Percentiles rank a stretch among this genome's conserved stretches.
Evolutionary conservation across 2,329 filamentous ascomycete genomes (phyloP).

Genomic region (Colletotrichum sp.): DNA sequence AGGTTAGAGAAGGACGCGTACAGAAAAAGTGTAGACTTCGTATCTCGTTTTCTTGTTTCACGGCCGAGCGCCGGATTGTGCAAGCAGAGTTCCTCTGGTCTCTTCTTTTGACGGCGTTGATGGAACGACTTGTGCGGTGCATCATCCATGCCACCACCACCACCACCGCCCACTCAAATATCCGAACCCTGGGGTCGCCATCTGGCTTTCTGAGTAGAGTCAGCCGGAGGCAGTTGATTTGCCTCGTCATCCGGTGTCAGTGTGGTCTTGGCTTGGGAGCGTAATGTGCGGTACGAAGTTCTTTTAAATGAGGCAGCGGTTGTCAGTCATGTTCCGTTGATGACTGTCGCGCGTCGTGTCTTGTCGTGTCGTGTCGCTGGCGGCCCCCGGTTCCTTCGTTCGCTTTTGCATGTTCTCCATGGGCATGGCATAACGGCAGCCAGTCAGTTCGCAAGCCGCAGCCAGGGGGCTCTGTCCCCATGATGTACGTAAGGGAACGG

Average conservation of each 20-base stretch:
- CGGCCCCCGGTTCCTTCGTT: not conserved
- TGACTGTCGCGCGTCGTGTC: not conserved
- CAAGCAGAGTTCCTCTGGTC: not conserved
- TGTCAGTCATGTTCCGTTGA: not conserved
- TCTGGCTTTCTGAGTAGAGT: not conserved
- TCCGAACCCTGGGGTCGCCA: conserved; percentile 6
- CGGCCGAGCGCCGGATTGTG: not conserved
- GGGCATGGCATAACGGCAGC: not conserved
- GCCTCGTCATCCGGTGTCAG: not conserved
- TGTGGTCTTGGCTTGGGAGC: not conserved
- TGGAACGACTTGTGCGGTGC: not conserved
- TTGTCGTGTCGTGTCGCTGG: not conserved
- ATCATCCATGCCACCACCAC: conserved; percentile 1
- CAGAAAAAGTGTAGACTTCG: conserved; percentile 1
- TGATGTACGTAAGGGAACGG: not conserved
- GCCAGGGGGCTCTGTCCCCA: not conserved
- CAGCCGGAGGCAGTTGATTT: not conserved
- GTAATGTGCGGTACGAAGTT: not conserved
- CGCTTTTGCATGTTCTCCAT: not conserved
- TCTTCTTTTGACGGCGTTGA: not conserved
- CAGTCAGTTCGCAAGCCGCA: not conserved
- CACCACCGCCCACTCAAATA: conserved; percentile 9
- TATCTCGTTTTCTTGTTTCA: conserved; percentile 9
- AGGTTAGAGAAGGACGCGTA: conserved; percentile 1
- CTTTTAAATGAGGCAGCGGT: not conserved